A percentile compares a stretch with the other conserved stretches of the same genome.
Evolutionary conservation across 2,329 filamentous ascomycete species (phyloP).

Genomic region (Ophiostoma novo-ulmi): DNA sequence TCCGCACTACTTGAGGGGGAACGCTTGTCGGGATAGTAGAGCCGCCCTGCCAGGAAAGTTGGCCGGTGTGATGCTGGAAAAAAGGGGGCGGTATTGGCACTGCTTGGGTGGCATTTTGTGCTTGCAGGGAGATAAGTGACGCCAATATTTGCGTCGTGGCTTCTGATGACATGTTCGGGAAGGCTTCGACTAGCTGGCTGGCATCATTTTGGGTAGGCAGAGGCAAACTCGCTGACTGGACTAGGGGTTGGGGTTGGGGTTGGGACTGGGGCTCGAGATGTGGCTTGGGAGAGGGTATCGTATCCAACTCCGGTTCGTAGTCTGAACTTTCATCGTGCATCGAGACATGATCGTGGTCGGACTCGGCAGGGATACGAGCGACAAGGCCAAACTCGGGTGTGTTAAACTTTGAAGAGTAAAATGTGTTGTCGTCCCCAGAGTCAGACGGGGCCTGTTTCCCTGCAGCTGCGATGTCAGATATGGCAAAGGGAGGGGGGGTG

Average conservation of each 20-base stretch:
- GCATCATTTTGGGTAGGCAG: conserved; percentile 7
- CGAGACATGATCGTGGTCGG: conserved; percentile 38
- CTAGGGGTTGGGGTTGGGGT: neutral
- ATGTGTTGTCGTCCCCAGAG: conserved; percentile 88
- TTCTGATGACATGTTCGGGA: conserved; percentile 2
- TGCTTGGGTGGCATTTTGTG: neutral
- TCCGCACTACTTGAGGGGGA: conserved; percentile 50
- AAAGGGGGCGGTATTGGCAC: conserved; percentile 6
- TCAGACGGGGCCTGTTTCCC: conserved; percentile 42
- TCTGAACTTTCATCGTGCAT: conserved; percentile 36
- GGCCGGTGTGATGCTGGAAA: neutral
- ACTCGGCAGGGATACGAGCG: conserved; percentile 45
- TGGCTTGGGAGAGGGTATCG: conserved; percentile 11
- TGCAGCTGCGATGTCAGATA: conserved; percentile 14
- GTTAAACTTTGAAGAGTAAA: conserved; percentile 91
- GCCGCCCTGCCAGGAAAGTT: neutral
- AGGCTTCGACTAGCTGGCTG: conserved; percentile 1
- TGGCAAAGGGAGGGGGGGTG: conserved; percentile 46
- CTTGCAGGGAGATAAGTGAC: neutral
- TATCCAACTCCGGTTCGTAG: conserved; percentile 34
- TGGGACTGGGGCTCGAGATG: neutral
- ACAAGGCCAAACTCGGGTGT: conserved; percentile 57
- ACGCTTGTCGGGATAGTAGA: neutral
- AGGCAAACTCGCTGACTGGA: neutral
- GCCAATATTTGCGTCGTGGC: neutral